Evolutionary conservation across 495 filamentous ascomycete genomes (phyloP), one percentile per base, ranked within the genome.

Genomic region (Aspergillus homomorphus): DNA sequence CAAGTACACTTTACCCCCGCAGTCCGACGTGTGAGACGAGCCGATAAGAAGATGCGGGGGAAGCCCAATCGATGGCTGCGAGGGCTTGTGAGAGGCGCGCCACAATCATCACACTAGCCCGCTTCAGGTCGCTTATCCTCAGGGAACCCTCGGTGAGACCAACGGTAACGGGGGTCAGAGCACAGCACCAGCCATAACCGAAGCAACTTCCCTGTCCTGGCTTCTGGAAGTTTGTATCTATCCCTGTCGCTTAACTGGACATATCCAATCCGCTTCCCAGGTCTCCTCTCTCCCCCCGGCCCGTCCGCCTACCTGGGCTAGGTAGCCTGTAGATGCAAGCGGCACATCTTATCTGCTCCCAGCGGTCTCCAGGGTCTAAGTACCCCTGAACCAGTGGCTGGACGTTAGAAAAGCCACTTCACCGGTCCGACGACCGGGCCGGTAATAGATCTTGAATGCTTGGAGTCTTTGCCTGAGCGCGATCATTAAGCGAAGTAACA

Each of bases 31-130:
- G 33, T 38, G 12, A 50, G 46, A 18, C 16, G 19, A 26, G 18
- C 8, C 45, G 48, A 51, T 51, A 54, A 54, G 53, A 54, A 28
- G 43, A 54, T 43, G 53, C 53, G 53, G 53, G 24, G 33, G 28
- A 24, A 23, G 21, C 46, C 20, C 22, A 50, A 50, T 50, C 20
- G 33, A 12, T 7, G 2, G 15, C 5, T 22, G 20, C 20, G 1
- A 8, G 12, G 45, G 45, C 20, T 23, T 48, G 45, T 48, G 45
- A 23, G 20, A 22, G 45, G 12, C n/a, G 14, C 45, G 18, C 18
- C 9, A 21, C 18, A 20, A 19, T 21, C 19, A 46, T 46, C 33
- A 38, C 33, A 38, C 33, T 38, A 38, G 10, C 33, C 33, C 2
- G 2, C 33, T 38, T 38, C 33, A 38, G 33, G 33, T 38, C 33